phyloP scores from a whole-genome alignment of 345 rosid genomes.

The Gossypium mustelinum region DNA sequence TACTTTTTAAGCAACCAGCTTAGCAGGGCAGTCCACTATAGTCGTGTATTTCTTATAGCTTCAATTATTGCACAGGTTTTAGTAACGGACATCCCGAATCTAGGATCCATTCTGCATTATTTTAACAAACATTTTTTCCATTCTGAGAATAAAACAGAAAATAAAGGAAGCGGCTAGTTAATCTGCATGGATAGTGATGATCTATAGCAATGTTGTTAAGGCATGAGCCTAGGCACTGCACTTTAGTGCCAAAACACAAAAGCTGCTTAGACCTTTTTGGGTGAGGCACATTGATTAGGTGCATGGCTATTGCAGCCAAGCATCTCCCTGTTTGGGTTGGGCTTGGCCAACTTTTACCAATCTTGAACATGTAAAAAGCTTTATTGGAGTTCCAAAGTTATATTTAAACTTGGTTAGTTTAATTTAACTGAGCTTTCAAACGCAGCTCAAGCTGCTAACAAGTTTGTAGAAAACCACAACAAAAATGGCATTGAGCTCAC shows the following conservation, averaged over 20 bases:
- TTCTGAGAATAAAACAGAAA: neutral
- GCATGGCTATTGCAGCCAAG: neutral
- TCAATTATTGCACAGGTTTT: neutral
- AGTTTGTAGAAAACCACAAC: neutral
- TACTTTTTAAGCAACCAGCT: neutral
- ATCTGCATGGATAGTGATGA: neutral
- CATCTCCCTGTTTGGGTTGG: neutral
- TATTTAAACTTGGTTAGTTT: neutral
- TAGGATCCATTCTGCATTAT: neutral
- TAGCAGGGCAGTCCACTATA: neutral
- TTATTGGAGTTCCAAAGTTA: neutral
- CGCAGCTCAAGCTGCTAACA: neutral
- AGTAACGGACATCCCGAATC: neutral
- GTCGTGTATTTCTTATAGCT: neutral
- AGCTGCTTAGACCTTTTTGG: neutral
- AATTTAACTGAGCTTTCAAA: neutral
- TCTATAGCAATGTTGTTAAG: neutral
- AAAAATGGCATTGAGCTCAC: neutral
- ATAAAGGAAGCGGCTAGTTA: neutral
- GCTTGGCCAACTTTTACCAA: neutral
- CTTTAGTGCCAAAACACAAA: neutral
- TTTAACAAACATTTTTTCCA: neutral
- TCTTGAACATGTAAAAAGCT: neutral
- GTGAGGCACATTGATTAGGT: too few species aligned
- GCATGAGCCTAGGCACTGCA: neutral